Evolutionary conservation across 495 filamentous ascomycete species (phyloP).

Genomic region (Chaetomium cochliodes): DNA sequence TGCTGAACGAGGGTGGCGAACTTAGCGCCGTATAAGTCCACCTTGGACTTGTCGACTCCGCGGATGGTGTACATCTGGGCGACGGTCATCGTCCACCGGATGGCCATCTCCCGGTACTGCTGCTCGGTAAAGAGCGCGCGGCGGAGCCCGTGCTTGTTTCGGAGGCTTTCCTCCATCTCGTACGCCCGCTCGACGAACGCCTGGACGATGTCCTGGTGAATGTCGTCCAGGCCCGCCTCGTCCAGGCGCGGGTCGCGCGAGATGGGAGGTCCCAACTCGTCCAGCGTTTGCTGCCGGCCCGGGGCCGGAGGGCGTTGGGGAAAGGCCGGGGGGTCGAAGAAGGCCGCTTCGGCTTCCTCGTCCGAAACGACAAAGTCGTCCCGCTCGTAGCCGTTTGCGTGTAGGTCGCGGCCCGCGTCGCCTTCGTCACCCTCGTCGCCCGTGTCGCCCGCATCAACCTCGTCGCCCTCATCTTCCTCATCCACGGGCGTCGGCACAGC

Average conservation of each 20-base stretch:
- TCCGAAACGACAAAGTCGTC: conserved; percentile 56
- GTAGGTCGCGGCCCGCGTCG: conserved; percentile 34
- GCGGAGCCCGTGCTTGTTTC: conserved; percentile 60
- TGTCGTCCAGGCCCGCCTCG: conserved; percentile 52
- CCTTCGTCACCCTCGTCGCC: conserved; percentile 36
- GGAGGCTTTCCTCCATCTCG: conserved; percentile 61
- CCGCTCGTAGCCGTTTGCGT: conserved; percentile 47
- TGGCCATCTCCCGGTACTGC: conserved; percentile 79
- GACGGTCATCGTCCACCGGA: conserved; percentile 61
- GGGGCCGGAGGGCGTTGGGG: conserved; percentile 41
- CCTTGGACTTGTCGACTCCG: conserved; percentile 67
- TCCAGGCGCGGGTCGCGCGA: conserved; percentile 63
- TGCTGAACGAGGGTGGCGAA: conserved; percentile 65
- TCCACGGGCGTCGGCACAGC: conserved; percentile 20
- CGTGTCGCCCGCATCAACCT: no score
- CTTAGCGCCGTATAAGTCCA: conserved; percentile 62
- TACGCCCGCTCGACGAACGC: conserved; percentile 73
- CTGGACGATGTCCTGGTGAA: conserved; percentile 55
- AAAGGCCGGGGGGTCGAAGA: conserved; percentile 56
- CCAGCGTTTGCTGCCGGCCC: conserved; percentile 30
- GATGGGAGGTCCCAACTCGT: conserved; percentile 66
- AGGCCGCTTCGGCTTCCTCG: conserved; percentile 46
- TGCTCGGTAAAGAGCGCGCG: conserved; percentile 73
- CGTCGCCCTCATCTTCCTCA: conserved; percentile 33
- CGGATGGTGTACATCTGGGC: conserved; percentile 64